Base-by-base conservation (phyloP, 352 stramenopile species). In the Phytophthora agathidicida region DNA sequence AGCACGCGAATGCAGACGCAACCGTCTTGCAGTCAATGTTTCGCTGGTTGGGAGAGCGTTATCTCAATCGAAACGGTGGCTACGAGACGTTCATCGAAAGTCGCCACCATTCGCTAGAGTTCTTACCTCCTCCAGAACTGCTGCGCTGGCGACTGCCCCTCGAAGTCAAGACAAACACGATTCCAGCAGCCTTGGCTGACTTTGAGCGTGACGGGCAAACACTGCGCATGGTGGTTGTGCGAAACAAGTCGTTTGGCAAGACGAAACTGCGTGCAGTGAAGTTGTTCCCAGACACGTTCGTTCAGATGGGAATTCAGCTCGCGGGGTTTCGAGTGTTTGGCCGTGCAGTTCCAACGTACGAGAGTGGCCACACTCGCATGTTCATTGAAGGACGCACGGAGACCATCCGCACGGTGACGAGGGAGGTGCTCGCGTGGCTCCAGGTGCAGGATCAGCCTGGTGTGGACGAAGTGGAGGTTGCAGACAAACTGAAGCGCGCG, bases 1-100 rank as follows among this genome's bases (percentile, higher is more conserved):
- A 99, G 76, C 96, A 99, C 66, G 92, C 89, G 2, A 98, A 98
- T 75, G 97, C 95, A 46, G 96, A 98, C 60, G 96, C 94, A 7
- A 98, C 96, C 50, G 89, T 97, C 27, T 30, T 86, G 22, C 65
- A 77, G 36, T 80, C 76, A 11, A 87, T 86, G 75, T 86, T 80
- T 44, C 75, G 65, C 27, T 88, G 80, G 76, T 55, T 88, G 3
- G 75, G 74, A 13, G 71, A 83, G n/a, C 73, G 79, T 13, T 86
- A 92, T 33, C 63, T 88, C 44, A 83, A 77, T 54, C 75, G 71
- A n/a, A 75, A 71, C 19, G 79, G 75, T 6, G 75, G 80, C n/a
- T 73, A 80, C 48, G 69, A 86, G 55, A 89, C 77, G n/a, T 80
- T 79, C 24, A 84, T 88, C 22, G 71, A 89, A 41, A 86, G 71